Conservation (phyloP, 352 stramenopile species). For the Phytopythium aichiense region DNA sequence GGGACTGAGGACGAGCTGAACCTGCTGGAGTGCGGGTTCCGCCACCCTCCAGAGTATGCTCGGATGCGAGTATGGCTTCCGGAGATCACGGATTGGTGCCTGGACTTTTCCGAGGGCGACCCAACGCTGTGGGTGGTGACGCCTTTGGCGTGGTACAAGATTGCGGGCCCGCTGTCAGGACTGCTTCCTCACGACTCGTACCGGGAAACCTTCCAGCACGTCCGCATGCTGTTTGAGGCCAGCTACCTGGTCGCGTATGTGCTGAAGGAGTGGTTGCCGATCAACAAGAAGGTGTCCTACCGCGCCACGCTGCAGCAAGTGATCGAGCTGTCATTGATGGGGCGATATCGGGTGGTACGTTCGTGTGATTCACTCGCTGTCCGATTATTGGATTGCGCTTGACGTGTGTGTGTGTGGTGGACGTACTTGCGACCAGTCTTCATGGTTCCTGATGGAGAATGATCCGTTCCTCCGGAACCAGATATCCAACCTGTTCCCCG, state of each 20-base stretch:
- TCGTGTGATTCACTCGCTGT: conserved; percentile 3
- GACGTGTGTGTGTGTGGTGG: background rate
- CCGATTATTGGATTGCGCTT: conserved; percentile 9
- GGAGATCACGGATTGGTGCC: conserved; percentile 84
- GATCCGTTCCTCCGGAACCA: conserved; percentile 77
- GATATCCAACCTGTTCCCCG: conserved; percentile 68
- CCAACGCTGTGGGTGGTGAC: conserved; percentile 84
- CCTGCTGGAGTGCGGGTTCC: conserved; percentile 74
- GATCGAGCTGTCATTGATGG: conserved; percentile 64
- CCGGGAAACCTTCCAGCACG: conserved; percentile 67
- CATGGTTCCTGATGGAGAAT: conserved; percentile 83
- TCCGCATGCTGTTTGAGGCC: conserved; percentile 74
- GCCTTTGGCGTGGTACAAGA: conserved; percentile 82
- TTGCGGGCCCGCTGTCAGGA: conserved; percentile 71
- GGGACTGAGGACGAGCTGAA: conserved; percentile 69
- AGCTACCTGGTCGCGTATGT: conserved; percentile 84
- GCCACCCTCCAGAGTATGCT: conserved; percentile 59
- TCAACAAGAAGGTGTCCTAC: conserved; percentile 86
- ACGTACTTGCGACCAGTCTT: conserved; percentile 36
- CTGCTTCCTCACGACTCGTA: conserved; percentile 71
- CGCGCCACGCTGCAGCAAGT: conserved; percentile 80
- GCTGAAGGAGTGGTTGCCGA: conserved; percentile 80
- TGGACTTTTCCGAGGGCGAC: conserved; percentile 84
- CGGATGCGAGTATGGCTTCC: conserved; percentile 71
- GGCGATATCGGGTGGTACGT: conserved; percentile 72